Evolutionary conservation across 2,329 filamentous ascomycete genomes (phyloP).

Genomic region (Aspergillus candidus): DNA sequence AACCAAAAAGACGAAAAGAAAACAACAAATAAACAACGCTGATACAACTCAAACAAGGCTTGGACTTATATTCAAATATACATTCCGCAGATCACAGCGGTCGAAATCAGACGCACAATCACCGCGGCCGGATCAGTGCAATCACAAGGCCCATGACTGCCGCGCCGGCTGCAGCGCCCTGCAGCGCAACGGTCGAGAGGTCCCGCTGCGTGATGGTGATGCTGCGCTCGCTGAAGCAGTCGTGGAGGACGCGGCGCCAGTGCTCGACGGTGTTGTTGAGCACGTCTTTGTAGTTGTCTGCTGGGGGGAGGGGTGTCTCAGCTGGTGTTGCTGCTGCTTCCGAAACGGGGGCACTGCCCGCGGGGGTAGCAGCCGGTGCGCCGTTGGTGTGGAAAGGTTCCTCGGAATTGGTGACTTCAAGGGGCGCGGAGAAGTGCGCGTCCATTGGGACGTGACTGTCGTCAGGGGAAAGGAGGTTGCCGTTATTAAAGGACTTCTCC

Average conservation of each 20-base stretch:
- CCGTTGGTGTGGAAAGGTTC: no score
- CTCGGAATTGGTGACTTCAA: no score
- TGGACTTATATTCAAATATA: constrained; percentile 11
- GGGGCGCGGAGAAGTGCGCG: no score
- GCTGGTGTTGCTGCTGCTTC: constrained; percentile 1
- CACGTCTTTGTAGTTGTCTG: constrained; percentile 1
- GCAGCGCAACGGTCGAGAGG: constrained; percentile 61
- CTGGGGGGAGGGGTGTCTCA: not conserved
- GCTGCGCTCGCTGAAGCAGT: constrained; percentile 61
- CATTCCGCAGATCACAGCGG: constrained; percentile 4
- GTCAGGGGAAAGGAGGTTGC: constrained; percentile 6
- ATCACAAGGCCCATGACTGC: constrained; percentile 51
- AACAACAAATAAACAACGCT: not conserved
- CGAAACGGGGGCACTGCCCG: constrained; percentile 1
- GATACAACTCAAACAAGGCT: constrained; percentile 4
- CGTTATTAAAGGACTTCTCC: constrained; percentile 44
- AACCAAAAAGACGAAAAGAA: not conserved
- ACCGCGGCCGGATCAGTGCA: constrained; percentile 45
- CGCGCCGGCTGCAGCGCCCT: constrained; percentile 63
- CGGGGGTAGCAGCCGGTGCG: no score
- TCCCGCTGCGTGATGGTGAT: constrained; percentile 63
- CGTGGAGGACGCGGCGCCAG: constrained; percentile 48
- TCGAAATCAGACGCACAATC: constrained; percentile 8
- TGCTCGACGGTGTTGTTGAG: constrained; percentile 24
- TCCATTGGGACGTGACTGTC: not conserved